Conservation (phyloP, 2,329 filamentous ascomycete genomes). For the Periconia sp. region DNA sequence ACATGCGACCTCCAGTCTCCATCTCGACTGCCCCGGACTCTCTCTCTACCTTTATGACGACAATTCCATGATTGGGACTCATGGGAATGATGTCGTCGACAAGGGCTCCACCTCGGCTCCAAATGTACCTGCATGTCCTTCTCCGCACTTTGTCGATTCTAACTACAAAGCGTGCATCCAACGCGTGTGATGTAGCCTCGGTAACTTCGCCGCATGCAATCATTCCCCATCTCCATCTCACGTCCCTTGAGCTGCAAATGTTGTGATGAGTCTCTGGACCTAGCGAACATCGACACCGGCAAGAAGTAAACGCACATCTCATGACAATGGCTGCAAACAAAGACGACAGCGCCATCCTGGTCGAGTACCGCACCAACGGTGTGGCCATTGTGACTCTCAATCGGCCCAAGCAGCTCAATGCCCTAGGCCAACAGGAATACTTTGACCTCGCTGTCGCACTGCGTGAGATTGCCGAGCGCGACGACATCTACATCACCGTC, state of each 20-base stretch:
- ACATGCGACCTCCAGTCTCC: too few species aligned
- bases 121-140: too few species aligned
- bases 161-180: too few species aligned
- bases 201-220: constrained; percentile 1
- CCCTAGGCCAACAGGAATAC: constrained; percentile 71
- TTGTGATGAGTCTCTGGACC: too few species aligned
- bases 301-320: background rate
- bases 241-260: too few species aligned
- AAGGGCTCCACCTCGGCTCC: too few species aligned
- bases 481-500: constrained; percentile 83
- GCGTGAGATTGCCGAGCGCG: constrained; percentile 73
- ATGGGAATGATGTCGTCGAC: too few species aligned
- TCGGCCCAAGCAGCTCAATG: constrained; percentile 84
- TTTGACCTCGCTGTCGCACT: constrained; percentile 74
- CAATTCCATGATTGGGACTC: too few species aligned
- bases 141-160: background rate
- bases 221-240: too few species aligned
- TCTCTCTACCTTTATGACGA: too few species aligned
- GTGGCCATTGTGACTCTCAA: constrained; percentile 86
- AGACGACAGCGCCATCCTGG: constrained; percentile 46
- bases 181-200: background rate
- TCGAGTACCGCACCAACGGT: constrained; percentile 64
- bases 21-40: too few species aligned
- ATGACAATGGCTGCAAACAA: constrained; percentile 47
- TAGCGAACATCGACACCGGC: background rate